Conservation (phyloP, 2,329 filamentous ascomycete species). For the Dothiorella sarmentorum region DNA sequence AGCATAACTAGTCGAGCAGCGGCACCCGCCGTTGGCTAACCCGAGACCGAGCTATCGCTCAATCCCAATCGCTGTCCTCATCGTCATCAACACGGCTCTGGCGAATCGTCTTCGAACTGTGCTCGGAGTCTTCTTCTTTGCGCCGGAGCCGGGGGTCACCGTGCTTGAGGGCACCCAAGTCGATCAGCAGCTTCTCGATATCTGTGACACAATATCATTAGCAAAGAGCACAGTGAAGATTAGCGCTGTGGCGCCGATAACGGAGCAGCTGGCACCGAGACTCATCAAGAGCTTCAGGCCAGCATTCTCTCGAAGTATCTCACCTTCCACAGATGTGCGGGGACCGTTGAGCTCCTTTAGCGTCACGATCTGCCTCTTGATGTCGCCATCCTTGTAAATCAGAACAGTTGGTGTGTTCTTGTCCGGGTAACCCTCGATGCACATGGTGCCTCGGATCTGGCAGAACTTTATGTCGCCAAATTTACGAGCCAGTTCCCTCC, state of each 20-base stretch:
- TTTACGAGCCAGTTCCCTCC: conserved; percentile 76
- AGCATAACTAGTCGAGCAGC: background rate
- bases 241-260: background rate
- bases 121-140: conserved; percentile 56
- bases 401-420: conserved; percentile 91
- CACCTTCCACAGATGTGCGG: conserved; percentile 28
- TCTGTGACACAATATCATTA: conserved; percentile 43
- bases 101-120: conserved; percentile 52
- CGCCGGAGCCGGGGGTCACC: conserved; percentile 73
- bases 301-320: background rate
- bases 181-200: conserved; percentile 76
- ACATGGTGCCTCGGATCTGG: conserved; percentile 86
- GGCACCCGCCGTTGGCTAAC: background rate
- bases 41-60: background rate
- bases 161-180: conserved; percentile 73
- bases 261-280: background rate
- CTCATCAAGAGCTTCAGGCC: background rate
- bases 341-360: conserved; percentile 70
- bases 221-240: background rate
- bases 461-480: conserved; percentile 98
- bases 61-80: conserved; percentile 62
- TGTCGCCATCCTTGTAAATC: conserved; percentile 89
- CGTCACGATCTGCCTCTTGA: conserved; percentile 88
- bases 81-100: conserved; percentile 42
- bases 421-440: conserved; percentile 95